These are phyloP conservation scores for Metarhizium robertsii DNA, from an alignment of 2,329 filamentous ascomycete species.

Conservation along the genomic window DNA sequence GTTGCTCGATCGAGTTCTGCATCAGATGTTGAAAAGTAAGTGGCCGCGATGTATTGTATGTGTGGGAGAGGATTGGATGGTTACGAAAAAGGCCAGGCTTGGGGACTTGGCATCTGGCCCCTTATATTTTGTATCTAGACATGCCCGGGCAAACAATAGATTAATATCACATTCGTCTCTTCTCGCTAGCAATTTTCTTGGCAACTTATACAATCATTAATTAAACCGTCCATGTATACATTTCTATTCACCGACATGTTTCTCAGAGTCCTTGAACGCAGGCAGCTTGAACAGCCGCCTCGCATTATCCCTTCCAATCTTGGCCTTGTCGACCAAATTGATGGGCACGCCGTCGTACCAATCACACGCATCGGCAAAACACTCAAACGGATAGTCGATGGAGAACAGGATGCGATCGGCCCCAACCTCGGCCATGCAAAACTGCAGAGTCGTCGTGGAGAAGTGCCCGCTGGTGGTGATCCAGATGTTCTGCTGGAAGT, in stretches of 20 bases:
- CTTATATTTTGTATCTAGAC: too few relatives aligned
- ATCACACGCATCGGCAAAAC: constrained; percentile 28
- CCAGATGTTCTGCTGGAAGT: constrained; percentile 46
- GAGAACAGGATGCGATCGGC: constrained; percentile 42
- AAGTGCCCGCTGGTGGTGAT: constrained; percentile 49
- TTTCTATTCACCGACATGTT: constrained; percentile 3
- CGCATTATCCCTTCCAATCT: constrained; percentile 34
- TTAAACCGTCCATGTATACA: too few relatives aligned
- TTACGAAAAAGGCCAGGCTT: too few relatives aligned
- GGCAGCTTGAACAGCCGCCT: constrained; percentile 30
- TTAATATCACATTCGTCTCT: too few relatives aligned
- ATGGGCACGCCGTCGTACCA: constrained; percentile 31
- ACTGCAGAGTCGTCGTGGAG: constrained; percentile 41
- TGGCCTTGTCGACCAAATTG: constrained; percentile 24
- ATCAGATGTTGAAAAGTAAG: not conserved
- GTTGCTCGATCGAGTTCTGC: not conserved
- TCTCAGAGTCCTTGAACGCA: constrained; percentile 21
- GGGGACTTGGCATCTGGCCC: too few relatives aligned
- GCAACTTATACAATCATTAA: not conserved
- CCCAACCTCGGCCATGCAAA: constrained; percentile 36
- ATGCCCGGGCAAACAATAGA: too few relatives aligned
- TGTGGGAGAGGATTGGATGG: not conserved
- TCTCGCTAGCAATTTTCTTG: too few relatives aligned
- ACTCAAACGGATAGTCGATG: constrained; percentile 45
- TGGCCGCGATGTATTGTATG: not conserved